These are phyloP conservation scores for Plantago coronopus DNA, from an alignment of 305 asterid genomes.

Conservation along the genomic window DNA sequence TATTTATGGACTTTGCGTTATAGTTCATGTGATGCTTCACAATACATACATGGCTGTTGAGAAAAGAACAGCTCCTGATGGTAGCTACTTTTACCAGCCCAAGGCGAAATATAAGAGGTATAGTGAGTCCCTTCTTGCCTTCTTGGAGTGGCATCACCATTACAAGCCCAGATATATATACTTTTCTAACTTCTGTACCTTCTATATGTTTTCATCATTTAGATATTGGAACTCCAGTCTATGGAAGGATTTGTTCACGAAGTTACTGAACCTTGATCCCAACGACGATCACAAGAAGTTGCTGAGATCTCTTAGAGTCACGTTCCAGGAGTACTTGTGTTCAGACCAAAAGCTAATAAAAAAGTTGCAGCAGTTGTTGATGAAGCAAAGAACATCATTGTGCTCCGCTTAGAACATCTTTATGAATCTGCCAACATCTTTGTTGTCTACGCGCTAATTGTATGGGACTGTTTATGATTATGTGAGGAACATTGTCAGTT, in stretches of 20 bases:
- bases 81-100: constrained; percentile 57
- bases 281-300: constrained; percentile 51
- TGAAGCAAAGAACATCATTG: constrained; percentile 68
- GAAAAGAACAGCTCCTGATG: constrained; percentile 42
- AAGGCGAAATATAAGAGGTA: constrained; percentile 70
- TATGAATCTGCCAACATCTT: constrained; percentile 3
- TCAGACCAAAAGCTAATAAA: constrained; percentile 62
- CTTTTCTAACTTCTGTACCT: no score
- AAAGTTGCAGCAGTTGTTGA: constrained; percentile 60
- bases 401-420: constrained; percentile 50
- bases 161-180: no score
- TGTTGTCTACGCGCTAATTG: not conserved
- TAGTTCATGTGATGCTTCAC: constrained; percentile 86
- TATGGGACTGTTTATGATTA: no score
- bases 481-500: no score
- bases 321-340: constrained; percentile 73
- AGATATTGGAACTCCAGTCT: constrained; percentile 79
- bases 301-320: constrained; percentile 50
- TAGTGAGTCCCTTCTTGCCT: constrained; percentile 1
- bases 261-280: constrained; percentile 58
- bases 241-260: constrained; percentile 65
- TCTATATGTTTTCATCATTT: constrained; percentile 10
- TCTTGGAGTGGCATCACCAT: not conserved
- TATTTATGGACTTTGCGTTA: constrained; percentile 72
- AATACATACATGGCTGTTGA: constrained; percentile 80